Base-by-base conservation (phyloP, 1,284 basidiomycete genomes). In the Microbotryum saponariae region DNA sequence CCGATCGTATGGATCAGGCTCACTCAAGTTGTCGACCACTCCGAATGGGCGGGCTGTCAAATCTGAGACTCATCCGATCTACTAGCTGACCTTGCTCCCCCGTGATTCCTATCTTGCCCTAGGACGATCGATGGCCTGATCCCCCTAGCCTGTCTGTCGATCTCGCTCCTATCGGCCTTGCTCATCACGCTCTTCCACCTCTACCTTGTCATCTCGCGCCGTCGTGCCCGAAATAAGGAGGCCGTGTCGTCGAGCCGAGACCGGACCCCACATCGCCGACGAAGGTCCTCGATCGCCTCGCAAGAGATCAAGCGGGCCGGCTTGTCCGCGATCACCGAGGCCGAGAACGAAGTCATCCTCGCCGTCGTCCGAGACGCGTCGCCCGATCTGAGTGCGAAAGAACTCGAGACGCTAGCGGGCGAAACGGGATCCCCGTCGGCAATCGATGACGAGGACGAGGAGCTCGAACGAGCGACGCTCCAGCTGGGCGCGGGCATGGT, bases 141-240 rank as follows among this genome's bases (percentile, higher is more conserved):
- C 5, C 74, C 76, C 1, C 61, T 76, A 25, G 54, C 71, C 4
- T 65, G 76, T 48, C 65, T 74, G 46, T 61, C 50, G 21, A 12
- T 71, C 21, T 73, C 75, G 2, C 49, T 68, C 37, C 23, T 67
- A 3, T 59, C 71, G 47, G 62, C 74, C 56, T 47, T 67, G 3
- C 29, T 68, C 21, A 58, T 53, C 29, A 56, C 66, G 37, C 12
- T 69, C 9, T 37, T 51, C n/a, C 54, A 42, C 46, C 27, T 68
- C 51, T 31, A 71, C 10, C 70, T 74, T 0, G 59, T 74, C 23
- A 53, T 69, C 3, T 42, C 14, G 45, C 49, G 50, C 44, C 49
- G 60, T 54, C 37, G 37, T 42, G 37, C 6, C 12, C 37, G 37
- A 37, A 33, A 44, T 9, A 9, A 47, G 55, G 18, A 31, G 53